Percentiles rank a stretch among this genome's conserved stretches.
These are phyloP conservation scores for Yarrowia keelungensis DNA, from an alignment of 805 yeast genomes.

Conservation along the genomic window DNA sequence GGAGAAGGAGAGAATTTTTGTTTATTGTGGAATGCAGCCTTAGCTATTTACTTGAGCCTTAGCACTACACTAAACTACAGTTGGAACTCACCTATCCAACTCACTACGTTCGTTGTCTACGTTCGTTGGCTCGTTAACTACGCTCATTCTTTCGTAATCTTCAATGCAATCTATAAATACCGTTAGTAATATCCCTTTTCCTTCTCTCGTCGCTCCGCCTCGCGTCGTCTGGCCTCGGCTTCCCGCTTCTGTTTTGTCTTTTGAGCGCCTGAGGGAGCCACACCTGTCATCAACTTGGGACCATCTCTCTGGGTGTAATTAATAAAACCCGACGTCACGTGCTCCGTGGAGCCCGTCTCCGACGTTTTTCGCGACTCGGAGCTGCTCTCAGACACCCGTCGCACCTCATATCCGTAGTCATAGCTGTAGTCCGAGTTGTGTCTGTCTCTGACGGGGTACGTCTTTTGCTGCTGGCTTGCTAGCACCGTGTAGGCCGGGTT, in stretches of 20 bases:
- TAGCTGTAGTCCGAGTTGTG: conserved; percentile 19
- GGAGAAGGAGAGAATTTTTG: too few relatives aligned
- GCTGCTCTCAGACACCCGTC: background rate
- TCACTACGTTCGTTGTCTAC: too few relatives aligned
- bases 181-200: conserved; percentile 35
- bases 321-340: conserved; percentile 11
- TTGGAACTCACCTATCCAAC: too few relatives aligned
- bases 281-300: conserved; percentile 34
- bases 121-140: too few relatives aligned
- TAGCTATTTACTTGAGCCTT: too few relatives aligned
- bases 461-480: background rate
- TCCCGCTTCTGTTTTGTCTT: conserved; percentile 37
- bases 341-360: background rate
- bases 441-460: background rate
- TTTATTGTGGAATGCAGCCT: too few relatives aligned
- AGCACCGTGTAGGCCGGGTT: conserved; percentile 10
- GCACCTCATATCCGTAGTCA: conserved; percentile 9
- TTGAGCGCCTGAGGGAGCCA: conserved; percentile 29
- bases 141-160: background rate
- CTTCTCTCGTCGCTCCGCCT: conserved; percentile 6
- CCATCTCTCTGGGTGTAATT: conserved; percentile 35
- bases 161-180: conserved; percentile 31
- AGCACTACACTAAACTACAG: too few relatives aligned
- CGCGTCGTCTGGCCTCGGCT: conserved; percentile 28
- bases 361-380: conserved; percentile 11